Conservation (phyloP, 345 rosid genomes). For the Lepidium africanum region DNA sequence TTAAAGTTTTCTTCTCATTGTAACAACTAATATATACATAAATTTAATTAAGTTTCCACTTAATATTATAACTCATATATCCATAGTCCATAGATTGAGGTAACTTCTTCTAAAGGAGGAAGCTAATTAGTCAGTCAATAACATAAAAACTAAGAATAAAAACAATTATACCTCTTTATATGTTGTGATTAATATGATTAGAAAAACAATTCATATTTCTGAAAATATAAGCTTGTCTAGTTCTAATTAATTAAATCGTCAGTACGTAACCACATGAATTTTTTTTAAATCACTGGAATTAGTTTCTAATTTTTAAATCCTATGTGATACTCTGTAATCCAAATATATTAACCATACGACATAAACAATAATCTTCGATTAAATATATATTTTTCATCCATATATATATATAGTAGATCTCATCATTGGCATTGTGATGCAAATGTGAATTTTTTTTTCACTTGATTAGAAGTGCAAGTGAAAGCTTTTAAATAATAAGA, state of each 20-base stretch:
- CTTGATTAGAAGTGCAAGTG: neutral
- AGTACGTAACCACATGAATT: neutral
- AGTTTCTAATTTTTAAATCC: neutral
- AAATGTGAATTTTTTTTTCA: neutral
- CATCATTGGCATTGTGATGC: neutral
- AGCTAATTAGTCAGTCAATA: too few relatives aligned
- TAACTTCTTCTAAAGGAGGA: too few relatives aligned
- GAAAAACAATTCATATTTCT: neutral
- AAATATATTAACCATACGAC: neutral
- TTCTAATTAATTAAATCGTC: neutral
- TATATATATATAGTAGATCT: neutral
- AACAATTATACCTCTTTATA: neutral
- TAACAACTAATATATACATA: neutral
- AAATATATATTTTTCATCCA: neutral
- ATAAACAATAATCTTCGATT: neutral
- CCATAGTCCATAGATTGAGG: too few relatives aligned
- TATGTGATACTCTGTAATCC: neutral
- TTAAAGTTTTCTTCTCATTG: neutral
- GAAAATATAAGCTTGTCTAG: neutral
- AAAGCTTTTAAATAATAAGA: neutral
- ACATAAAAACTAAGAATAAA: neutral
- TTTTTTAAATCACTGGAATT: neutral
- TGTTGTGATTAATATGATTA: too few relatives aligned
- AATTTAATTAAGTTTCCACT: neutral
- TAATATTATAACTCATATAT: neutral